Evolutionary conservation across 2,329 filamentous ascomycete genomes (phyloP), one percentile per base, ranked within the genome.

Genomic region (Aspergillus novoparasiticus): DNA sequence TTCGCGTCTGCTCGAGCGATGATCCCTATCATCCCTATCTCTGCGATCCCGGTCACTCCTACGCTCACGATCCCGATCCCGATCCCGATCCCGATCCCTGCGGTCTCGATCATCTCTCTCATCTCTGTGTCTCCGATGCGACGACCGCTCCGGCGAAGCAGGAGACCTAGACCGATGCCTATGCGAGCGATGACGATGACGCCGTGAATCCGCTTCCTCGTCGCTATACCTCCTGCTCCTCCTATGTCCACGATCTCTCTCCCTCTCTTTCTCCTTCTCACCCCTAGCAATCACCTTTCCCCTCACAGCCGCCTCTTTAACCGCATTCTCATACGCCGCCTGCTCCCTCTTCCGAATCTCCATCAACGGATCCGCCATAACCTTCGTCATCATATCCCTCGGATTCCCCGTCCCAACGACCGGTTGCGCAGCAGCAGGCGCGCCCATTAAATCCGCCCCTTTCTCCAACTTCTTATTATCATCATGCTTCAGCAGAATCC

Each of bases 341-440:
- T 94, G 91, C 75, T 98, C 94, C 75, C 96, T 90, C 75, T 89
- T 91, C 84, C 96, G 97, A 76, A 99, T 97, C 28, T 94, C 92
- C 39, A 98, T 82, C 72, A 99, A 84, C 0, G 95, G 95, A 75
- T 99, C 95, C 68, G 96, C 91, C 67, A 93, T 85, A 54, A 98
- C 89, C 81, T 99, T 99, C 55, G 88, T 80, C 34, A 92, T 90
- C 0, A 89, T 93, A 76, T 99, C 95, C 66, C 92, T 85, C 19
- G 88, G 91, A 74, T 92, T 93, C 30, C 90, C 89, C 45, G 66
- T 68, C 11, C 66, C 64, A 6, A 64, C 59, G 8, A 63, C 67
- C 2, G 60, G 57, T 10, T 26, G 60, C 19, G 23, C 53, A 10
- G 56, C 66, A 21, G 64, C 68, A 58, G 66, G 66, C 14, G 63